Base-by-base conservation (phyloP, 495 filamentous ascomycete genomes). In the Penicillium herquei region DNA sequence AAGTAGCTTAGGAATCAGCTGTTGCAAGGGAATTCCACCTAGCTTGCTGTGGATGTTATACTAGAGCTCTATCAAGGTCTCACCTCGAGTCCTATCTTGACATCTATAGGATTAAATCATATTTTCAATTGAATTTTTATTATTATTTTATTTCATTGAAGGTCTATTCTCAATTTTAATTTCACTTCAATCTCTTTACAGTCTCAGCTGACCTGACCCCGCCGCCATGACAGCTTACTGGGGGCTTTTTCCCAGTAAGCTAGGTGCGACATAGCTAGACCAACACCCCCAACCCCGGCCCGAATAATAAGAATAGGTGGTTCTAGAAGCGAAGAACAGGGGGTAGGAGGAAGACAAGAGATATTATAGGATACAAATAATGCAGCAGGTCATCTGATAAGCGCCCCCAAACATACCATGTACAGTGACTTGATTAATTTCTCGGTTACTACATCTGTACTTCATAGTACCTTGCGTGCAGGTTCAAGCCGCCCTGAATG, bases 351-450 rank as follows among this genome's bases (percentile, higher is more conserved):
- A 17, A 44, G 18, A 17, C 10, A 44, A 50, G 21, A 26, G 21
- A 26, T 26, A 26, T 4, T 26, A 26, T 26, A 26, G 21, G 21
- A 26, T 26, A 26, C 21, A 26, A 26, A 26, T 26, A 26, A 26
- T 26, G 21, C 21, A 26, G 21, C 39, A 30, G 41, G 48, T 56
- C 54, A 56, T 50, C 54, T 56, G 54, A 56, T 56, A 54, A 45
- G 43, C 32, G 9, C 17, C 6, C 6, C 40, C 43, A 47, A 47
- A 33, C 21, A 52, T 52, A 52, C 51, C 21, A 4, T 2, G 21
- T 26, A 26, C 21, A 32, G 32, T 21, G 32, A 50, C 47, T 7
- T 14, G 40, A 33, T 41, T 37, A 12, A 4, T 9, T 35, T 51
- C 21, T 16, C 30, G 16, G 16, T 17, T 51, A 13, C 17, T 35